These are phyloP conservation scores for Aspergillus floridensis DNA, from an alignment of 2,329 filamentous ascomycete genomes.

Conservation along the genomic window DNA sequence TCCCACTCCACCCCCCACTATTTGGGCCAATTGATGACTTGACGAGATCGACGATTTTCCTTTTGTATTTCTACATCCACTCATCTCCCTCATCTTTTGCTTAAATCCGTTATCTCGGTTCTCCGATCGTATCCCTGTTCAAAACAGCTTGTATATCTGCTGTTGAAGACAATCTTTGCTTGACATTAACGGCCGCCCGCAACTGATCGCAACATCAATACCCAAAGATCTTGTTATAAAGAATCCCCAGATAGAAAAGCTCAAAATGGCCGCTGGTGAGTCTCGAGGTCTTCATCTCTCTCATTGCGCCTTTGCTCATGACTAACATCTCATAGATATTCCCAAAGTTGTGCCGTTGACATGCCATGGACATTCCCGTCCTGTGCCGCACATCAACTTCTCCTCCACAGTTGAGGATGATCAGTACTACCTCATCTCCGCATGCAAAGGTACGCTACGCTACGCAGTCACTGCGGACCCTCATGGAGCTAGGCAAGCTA, in stretches of 20 bases:
- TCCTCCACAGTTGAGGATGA: slow-evolving; percentile 79
- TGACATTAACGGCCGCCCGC: slow-evolving; percentile 18
- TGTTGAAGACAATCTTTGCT: slow-evolving; percentile 8
- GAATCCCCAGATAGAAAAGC: slow-evolving; percentile 5
- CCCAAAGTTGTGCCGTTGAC: slow-evolving; percentile 76
- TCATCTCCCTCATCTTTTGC: slow-evolving; percentile 16
- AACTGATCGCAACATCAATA: slow-evolving; percentile 8
- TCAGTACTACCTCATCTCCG: slow-evolving; percentile 87
- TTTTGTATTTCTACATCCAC: slow-evolving; percentile 32
- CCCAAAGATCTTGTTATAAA: slow-evolving; percentile 1
- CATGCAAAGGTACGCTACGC: slow-evolving; percentile 69
- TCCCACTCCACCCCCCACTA: slow-evolving; percentile 17
- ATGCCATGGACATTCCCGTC: slow-evolving; percentile 90
- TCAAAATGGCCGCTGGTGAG: slow-evolving; percentile 27
- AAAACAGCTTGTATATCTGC: slow-evolving; percentile 1
- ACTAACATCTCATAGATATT: slow-evolving; percentile 33
- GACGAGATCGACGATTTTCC: slow-evolving; percentile 42
- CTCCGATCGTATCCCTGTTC: slow-evolving; percentile 4
- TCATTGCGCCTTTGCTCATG: not conserved
- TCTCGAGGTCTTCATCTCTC: not conserved
- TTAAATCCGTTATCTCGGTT: slow-evolving; percentile 12
- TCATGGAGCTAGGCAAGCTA: not conserved
- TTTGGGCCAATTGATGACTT: slow-evolving; percentile 39
- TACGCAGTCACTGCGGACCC: not conserved
- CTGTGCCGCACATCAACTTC: slow-evolving; percentile 88